These are phyloP conservation scores for Kazachstania africana DNA, from an alignment of 805 yeast genomes.

Conservation along the genomic window DNA sequence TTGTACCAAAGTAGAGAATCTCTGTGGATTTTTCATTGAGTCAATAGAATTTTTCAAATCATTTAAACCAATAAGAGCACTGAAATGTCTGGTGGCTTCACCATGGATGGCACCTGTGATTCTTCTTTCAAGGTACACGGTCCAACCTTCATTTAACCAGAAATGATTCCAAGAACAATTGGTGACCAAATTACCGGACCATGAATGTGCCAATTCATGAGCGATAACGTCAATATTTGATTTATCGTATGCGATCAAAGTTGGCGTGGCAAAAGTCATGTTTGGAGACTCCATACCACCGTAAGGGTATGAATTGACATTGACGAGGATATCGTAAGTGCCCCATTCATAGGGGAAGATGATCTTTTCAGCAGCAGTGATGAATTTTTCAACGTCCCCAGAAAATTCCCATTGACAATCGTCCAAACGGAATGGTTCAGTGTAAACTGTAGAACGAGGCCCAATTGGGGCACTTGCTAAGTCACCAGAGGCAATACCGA, in stretches of 20 bases:
- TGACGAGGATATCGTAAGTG: constrained; percentile 65
- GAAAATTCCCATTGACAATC: constrained; percentile 72
- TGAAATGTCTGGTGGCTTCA: constrained; percentile 64
- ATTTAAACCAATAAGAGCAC: constrained; percentile 82
- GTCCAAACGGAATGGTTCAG: constrained; percentile 59
- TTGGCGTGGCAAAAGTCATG: constrained; percentile 83
- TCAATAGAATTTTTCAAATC: constrained; percentile 58
- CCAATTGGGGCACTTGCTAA: constrained; percentile 58
- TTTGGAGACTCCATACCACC: constrained; percentile 96
- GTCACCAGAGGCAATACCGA: constrained; percentile 80
- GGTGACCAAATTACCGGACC: constrained; percentile 87
- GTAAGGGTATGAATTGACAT: constrained; percentile 70
- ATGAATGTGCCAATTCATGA: constrained; percentile 85
- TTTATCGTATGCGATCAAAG: constrained; percentile 73
- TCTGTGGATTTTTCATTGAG: constrained; percentile 44
- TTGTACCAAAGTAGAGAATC: constrained; percentile 57
- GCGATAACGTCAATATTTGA: constrained; percentile 84
- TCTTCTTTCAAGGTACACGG: constrained; percentile 81
- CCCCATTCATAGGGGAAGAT: constrained; percentile 79
- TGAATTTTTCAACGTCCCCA: constrained; percentile 69
- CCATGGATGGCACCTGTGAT: constrained; percentile 73
- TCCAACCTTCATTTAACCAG: constrained; percentile 95
- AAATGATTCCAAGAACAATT: constrained; percentile 89
- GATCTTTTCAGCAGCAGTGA: constrained; percentile 57
- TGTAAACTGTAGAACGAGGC: constrained; percentile 74